Evolutionary conservation across 2,329 filamentous ascomycete species (phyloP).

Genomic region (Diatrype stigma): DNA sequence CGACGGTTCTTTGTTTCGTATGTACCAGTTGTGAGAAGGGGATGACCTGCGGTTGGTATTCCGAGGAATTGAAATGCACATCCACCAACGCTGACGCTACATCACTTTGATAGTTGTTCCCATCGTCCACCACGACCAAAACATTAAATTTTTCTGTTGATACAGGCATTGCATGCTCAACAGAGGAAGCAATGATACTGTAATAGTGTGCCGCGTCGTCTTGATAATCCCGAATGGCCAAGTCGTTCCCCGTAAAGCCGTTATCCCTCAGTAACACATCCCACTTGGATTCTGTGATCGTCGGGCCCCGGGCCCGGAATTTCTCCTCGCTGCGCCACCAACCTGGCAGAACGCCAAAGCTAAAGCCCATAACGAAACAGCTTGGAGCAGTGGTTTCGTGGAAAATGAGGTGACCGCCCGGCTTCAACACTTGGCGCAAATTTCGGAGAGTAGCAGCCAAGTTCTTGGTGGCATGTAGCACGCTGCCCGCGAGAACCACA

Average conservation of each 20-base stretch:
- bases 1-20: too few species aligned
- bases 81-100: too few species aligned
- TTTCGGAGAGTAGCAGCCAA: conserved; percentile 6
- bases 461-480: conserved; percentile 10
- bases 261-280: conserved; percentile 3
- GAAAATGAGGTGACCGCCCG: conserved; percentile 15
- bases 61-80: too few species aligned
- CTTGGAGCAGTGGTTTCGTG: conserved; percentile 3
- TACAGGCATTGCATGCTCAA: too few species aligned
- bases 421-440: conserved; percentile 9
- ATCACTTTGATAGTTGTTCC: too few species aligned
- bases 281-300: conserved; percentile 4
- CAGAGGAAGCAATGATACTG: too few species aligned
- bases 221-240: conserved; percentile 11
- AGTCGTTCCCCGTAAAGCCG: conserved; percentile 9
- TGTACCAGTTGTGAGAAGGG: too few species aligned
- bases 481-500: conserved; percentile 10
- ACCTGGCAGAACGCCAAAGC: conserved; percentile 15
- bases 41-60: too few species aligned
- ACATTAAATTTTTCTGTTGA: conserved; percentile 13
- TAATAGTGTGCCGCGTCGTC: conserved; percentile 16
- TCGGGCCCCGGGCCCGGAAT: conserved; percentile 3
- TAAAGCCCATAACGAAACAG: conserved; percentile 4
- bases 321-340: conserved; percentile 12
- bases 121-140: conserved; percentile 10